Percentiles rank a stretch among this genome's conserved stretches.
Evolutionary conservation across 352 stramenopile species (phyloP).

Genomic region (Phytophthora macrochlamydospora): DNA sequence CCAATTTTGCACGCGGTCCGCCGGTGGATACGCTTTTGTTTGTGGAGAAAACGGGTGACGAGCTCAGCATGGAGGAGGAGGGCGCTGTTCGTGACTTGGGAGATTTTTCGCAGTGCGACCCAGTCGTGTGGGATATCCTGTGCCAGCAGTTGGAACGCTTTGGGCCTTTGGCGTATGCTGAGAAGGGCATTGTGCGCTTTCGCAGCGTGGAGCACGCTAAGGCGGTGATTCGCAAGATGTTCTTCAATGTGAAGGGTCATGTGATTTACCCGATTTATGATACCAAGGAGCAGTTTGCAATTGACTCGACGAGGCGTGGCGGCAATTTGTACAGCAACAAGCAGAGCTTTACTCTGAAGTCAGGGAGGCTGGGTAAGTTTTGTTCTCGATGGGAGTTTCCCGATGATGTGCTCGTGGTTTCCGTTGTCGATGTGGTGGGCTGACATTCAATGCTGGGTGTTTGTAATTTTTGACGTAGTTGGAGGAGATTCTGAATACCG

Average conservation of each 20-base stretch:
- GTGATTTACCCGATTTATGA: conserved; percentile 77
- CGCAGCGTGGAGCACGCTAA: conserved; percentile 60
- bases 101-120: conserved; percentile 50
- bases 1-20: conserved; percentile 74
- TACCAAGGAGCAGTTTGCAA: conserved; percentile 61
- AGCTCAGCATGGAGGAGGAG: conserved; percentile 39
- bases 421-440: conserved; percentile 14
- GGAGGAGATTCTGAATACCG: conserved; percentile 33
- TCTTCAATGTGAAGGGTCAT: conserved; percentile 48
- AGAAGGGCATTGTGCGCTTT: conserved; percentile 61
- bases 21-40: conserved; percentile 70
- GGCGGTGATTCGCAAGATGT: conserved; percentile 50
- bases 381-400: conserved; percentile 13
- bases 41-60: conserved; percentile 48
- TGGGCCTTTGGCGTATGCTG: conserved; percentile 49
- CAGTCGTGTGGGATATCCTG: conserved; percentile 54
- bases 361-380: conserved; percentile 54
- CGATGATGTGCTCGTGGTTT: conserved; percentile 14
- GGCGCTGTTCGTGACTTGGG: conserved; percentile 45
- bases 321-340: conserved; percentile 26
- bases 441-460: conserved; percentile 23
- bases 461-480: conserved; percentile 30
- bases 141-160: conserved; percentile 49
- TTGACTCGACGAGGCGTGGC: conserved; percentile 49
- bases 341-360: conserved; percentile 61